These are phyloP conservation scores for Hymenochaete sp. DNA, from an alignment of 1,284 basidiomycete genomes.

Conservation along the genomic window DNA sequence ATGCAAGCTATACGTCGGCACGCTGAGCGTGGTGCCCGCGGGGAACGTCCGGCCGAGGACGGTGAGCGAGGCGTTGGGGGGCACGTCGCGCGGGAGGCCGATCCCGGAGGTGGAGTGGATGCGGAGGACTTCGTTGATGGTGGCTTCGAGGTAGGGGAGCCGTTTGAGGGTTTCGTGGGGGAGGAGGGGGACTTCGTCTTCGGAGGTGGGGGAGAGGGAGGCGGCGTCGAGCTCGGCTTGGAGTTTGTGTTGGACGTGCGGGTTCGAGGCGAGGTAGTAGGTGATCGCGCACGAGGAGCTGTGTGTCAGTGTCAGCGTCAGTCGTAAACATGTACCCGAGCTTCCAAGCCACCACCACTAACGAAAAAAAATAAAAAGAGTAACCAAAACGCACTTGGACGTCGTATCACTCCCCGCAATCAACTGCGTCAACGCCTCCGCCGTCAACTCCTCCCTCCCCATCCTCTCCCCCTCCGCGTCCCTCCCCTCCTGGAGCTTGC, in stretches of 20 bases:
- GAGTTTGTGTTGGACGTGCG: slow-evolving; percentile 57
- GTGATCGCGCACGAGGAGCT: slow-evolving; percentile 82
- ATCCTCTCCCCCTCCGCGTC: slow-evolving; percentile 39
- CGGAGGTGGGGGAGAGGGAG: slow-evolving; percentile 41
- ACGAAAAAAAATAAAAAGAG: neutral
- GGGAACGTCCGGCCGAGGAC: slow-evolving; percentile 56
- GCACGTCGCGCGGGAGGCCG: slow-evolving; percentile 72
- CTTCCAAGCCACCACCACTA: neutral
- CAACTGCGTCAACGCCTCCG: slow-evolving; percentile 41
- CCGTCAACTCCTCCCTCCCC: slow-evolving; percentile 40
- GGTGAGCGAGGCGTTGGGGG: slow-evolving; percentile 61
- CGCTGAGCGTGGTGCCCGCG: slow-evolving; percentile 60
- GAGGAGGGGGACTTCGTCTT: slow-evolving; percentile 48
- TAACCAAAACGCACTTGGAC: slow-evolving; percentile 21
- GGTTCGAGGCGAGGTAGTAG: slow-evolving; percentile 71
- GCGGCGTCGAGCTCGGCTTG: slow-evolving; percentile 76
- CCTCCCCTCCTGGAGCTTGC: slow-evolving; percentile 27
- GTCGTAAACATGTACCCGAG: too few relatives aligned
- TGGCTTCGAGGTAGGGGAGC: slow-evolving; percentile 70
- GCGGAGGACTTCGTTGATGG: slow-evolving; percentile 77
- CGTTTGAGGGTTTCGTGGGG: slow-evolving; percentile 57
- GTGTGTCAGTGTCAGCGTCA: neutral
- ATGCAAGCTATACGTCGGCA: slow-evolving; percentile 75
- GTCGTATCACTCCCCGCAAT: slow-evolving; percentile 38
- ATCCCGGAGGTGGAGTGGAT: slow-evolving; percentile 74